Evolutionary conservation across 2,329 filamentous ascomycete species (phyloP).

Genomic region (Diaporthe citrichinensis): DNA sequence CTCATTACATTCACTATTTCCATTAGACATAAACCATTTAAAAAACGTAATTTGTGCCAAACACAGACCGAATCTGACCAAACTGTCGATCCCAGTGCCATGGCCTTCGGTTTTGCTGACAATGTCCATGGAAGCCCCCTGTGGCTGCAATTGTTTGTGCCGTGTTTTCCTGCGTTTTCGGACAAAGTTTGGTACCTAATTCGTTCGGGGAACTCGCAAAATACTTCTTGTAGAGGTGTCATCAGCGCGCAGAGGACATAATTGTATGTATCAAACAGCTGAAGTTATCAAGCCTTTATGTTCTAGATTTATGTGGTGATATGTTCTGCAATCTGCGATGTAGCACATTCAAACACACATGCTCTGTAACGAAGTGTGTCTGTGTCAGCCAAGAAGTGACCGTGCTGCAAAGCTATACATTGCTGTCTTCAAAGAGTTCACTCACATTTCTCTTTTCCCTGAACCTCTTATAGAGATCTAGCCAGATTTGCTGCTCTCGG

Average conservation of each 20-base stretch:
- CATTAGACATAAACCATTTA: constrained; percentile 26
- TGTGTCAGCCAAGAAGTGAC: neutral
- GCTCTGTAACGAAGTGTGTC: neutral
- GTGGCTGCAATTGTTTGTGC: neutral
- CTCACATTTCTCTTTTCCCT: constrained; percentile 25
- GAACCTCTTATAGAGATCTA: constrained; percentile 19
- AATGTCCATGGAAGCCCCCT: neutral
- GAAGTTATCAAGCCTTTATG: neutral
- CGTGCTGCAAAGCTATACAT: neutral
- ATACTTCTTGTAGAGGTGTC: neutral
- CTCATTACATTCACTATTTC: constrained; percentile 21
- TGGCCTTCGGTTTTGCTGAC: neutral
- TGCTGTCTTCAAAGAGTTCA: neutral
- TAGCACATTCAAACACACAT: constrained; percentile 6
- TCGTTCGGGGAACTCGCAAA: neutral
- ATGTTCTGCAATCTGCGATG: neutral
- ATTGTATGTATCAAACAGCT: neutral
- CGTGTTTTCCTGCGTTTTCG: neutral
- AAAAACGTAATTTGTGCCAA: constrained; percentile 16
- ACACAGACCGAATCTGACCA: neutral
- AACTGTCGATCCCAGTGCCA: neutral
- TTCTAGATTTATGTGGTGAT: too few species aligned
- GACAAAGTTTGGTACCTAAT: neutral
- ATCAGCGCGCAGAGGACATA: neutral
- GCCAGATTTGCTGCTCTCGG: constrained; percentile 23